Evolutionary conservation across 2,329 filamentous ascomycete species (phyloP).

Genomic region (Arthroderma sp.): DNA sequence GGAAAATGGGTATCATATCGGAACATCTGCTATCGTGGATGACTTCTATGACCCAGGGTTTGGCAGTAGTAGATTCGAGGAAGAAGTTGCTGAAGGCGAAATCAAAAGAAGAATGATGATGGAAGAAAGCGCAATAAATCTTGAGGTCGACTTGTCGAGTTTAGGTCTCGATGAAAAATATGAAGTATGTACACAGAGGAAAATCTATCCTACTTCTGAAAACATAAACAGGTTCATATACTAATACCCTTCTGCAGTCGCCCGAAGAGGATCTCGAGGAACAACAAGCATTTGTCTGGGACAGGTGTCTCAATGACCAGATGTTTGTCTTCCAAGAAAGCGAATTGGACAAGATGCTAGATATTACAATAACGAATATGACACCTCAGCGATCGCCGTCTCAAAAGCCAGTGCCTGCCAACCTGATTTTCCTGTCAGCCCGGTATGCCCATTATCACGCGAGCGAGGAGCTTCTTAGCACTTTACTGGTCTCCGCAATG

Average conservation of each 20-base stretch:
- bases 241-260: slow-evolving; percentile 22
- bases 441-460: slow-evolving; percentile 95
- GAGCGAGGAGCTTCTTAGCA: slow-evolving; percentile 67
- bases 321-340: slow-evolving; percentile 99
- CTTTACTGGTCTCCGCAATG: slow-evolving; percentile 72
- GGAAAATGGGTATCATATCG: slow-evolving; percentile 70
- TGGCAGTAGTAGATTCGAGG: slow-evolving; percentile 85
- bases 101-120: slow-evolving; percentile 87
- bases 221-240: background rate
- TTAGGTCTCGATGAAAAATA: slow-evolving; percentile 91
- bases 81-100: slow-evolving; percentile 93
- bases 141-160: slow-evolving; percentile 92
- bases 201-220: slow-evolving; percentile 5
- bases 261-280: slow-evolving; percentile 58
- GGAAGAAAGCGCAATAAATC: slow-evolving; percentile 94
- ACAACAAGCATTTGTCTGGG: slow-evolving; percentile 91
- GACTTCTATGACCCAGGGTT: slow-evolving; percentile 93
- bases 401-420: slow-evolving; percentile 96
- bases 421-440: slow-evolving; percentile 90
- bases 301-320: slow-evolving; percentile 84
- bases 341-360: slow-evolving; percentile 79
- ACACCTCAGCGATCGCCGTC: slow-evolving; percentile 85
- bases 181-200: slow-evolving; percentile 46
- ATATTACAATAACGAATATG: slow-evolving; percentile 97
- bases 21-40: slow-evolving; percentile 40